phyloP scores from a whole-genome alignment of 768 basidiomycete genomes.

The Panaeolus cyanescens region DNA sequence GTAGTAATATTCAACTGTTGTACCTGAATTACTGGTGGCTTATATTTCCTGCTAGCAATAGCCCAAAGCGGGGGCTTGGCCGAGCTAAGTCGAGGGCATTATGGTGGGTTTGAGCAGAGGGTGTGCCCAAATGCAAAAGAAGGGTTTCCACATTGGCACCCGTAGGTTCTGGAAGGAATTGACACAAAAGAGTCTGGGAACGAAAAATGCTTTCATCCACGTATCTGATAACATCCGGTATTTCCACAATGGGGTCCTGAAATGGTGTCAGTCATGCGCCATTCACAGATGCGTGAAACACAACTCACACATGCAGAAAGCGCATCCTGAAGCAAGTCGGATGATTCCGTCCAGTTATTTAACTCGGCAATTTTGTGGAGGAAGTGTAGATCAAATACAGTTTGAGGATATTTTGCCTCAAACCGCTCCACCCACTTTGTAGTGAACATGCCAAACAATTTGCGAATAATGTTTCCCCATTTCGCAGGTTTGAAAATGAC shows the following conservation, averaged over 20 bases:
- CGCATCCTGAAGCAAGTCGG: slow-evolving; percentile 11
- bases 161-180: slow-evolving; percentile 48
- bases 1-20: background rate
- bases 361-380: slow-evolving; percentile 43
- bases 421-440: slow-evolving; percentile 30
- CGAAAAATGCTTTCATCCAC: slow-evolving; percentile 50
- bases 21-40: slow-evolving; percentile 12
- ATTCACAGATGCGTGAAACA: background rate
- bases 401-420: slow-evolving; percentile 21
- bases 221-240: slow-evolving; percentile 16
- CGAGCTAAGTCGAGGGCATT: slow-evolving; percentile 67
- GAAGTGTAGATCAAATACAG: slow-evolving; percentile 50
- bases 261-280: background rate
- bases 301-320: slow-evolving; percentile 18
- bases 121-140: slow-evolving; percentile 54
- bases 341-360: slow-evolving; percentile 31
- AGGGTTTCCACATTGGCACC: slow-evolving; percentile 18
- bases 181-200: slow-evolving; percentile 63
- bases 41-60: slow-evolving; percentile 62
- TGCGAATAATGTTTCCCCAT: slow-evolving; percentile 35
- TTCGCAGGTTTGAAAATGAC: slow-evolving; percentile 38
- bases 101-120: slow-evolving; percentile 57
- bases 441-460: slow-evolving; percentile 42
- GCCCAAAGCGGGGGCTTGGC: slow-evolving; percentile 73
- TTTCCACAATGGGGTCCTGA: slow-evolving; percentile 10